A percentile compares a stretch with the other conserved stretches of the same genome.
Evolutionary conservation across 2,329 filamentous ascomycete genomes (phyloP).

Genomic region (Epicoccum nigrum): DNA sequence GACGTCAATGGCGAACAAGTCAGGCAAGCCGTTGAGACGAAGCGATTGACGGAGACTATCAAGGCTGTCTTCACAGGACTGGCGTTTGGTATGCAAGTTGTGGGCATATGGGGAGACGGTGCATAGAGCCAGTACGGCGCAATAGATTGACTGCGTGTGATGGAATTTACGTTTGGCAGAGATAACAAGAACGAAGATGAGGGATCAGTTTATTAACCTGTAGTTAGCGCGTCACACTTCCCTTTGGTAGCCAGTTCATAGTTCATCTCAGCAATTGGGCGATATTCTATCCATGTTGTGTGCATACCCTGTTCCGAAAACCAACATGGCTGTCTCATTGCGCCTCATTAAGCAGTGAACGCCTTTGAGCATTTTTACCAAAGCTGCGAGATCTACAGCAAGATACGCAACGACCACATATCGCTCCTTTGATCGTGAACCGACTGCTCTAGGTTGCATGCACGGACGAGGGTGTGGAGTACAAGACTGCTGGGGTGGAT

Average conservation of each 20-base stretch:
- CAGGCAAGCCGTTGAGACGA: constrained; percentile 52
- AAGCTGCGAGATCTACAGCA: not conserved
- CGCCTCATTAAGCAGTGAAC: no score
- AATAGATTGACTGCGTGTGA: not conserved
- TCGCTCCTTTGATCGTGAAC: not conserved
- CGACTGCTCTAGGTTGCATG: not conserved
- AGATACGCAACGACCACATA: not conserved
- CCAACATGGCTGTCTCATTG: no score
- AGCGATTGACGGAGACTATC: constrained; percentile 50
- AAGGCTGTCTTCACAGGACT: constrained; percentile 51
- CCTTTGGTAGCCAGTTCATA: constrained; percentile 3
- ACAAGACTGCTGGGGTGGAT: not conserved
- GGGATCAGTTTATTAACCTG: not conserved
- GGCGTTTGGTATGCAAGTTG: constrained; percentile 55
- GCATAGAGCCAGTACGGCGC: constrained; percentile 19
- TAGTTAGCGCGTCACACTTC: constrained; percentile 2
- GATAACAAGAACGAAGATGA: not conserved
- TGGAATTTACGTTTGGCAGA: not conserved
- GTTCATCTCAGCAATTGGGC: no score
- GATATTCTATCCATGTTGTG: no score
- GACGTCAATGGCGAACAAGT: constrained; percentile 59
- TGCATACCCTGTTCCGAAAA: no score
- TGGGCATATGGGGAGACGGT: constrained; percentile 58
- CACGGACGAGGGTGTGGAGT: not conserved
- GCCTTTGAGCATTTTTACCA: no score